Evolutionary conservation across 169 alveolate species (phyloP).

Genomic region (Perkinsus marinus): DNA sequence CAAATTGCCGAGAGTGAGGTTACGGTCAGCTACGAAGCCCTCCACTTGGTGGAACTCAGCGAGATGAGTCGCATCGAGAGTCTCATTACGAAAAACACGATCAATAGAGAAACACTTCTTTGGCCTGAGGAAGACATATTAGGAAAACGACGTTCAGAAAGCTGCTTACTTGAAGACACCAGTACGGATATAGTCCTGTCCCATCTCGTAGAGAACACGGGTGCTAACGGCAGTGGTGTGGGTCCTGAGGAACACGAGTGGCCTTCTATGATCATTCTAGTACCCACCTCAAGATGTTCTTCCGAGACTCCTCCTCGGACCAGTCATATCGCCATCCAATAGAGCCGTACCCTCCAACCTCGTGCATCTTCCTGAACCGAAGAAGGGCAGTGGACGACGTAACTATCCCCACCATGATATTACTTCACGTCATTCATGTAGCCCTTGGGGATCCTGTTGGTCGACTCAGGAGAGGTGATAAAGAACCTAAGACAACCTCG

Average conservation of each 20-base stretch:
- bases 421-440: slow-evolving; percentile 77
- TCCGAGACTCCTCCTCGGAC: slow-evolving; percentile 70
- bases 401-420: slow-evolving; percentile 69
- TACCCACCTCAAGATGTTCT: slow-evolving; percentile 29
- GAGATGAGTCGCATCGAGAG: slow-evolving; percentile 96
- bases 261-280: not conserved
- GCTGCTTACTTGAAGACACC: not conserved
- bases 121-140: slow-evolving; percentile 43
- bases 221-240: slow-evolving; percentile 99
- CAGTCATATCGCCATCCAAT: slow-evolving; percentile 95
- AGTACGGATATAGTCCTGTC: slow-evolving; percentile 61
- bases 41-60: slow-evolving; percentile 98
- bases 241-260: slow-evolving; percentile 69
- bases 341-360: slow-evolving; percentile 83
- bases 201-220: slow-evolving; percentile 76
- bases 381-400: not conserved
- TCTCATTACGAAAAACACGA: slow-evolving; percentile 97
- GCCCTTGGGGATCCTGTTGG: slow-evolving; percentile 35
- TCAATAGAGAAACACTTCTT: slow-evolving; percentile 94
- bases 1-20: slow-evolving; percentile 72
- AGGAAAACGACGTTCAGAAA: not conserved
- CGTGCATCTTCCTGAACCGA: not conserved
- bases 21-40: slow-evolving; percentile 79
- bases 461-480: not conserved
- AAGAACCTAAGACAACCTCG: not conserved